Conservation (phyloP, 768 basidiomycete genomes). For the Calocybe gangraenosa region DNA sequence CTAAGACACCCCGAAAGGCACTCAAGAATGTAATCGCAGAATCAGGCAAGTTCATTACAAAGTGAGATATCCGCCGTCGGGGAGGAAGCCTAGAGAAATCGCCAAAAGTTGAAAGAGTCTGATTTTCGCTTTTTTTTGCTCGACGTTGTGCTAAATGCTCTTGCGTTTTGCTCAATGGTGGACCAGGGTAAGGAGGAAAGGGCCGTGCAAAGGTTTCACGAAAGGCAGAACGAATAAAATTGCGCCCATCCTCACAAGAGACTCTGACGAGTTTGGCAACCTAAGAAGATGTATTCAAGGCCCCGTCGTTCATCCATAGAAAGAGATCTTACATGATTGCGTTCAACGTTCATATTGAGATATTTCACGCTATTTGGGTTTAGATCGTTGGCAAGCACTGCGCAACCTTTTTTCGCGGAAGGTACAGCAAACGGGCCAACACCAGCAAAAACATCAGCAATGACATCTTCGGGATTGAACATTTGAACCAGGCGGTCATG, state of each 20-base stretch:
- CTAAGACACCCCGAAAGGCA: slow-evolving; percentile 76
- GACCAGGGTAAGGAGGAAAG: slow-evolving; percentile 54
- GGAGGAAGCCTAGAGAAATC: slow-evolving; percentile 16
- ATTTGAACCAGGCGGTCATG: slow-evolving; percentile 78
- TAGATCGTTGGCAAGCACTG: slow-evolving; percentile 88
- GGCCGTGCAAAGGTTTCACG: slow-evolving; percentile 56
- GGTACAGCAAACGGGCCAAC: slow-evolving; percentile 97
- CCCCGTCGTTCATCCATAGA: slow-evolving; percentile 2
- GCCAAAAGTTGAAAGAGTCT: neutral
- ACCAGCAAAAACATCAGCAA: slow-evolving; percentile 95
- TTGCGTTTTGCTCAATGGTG: slow-evolving; percentile 43
- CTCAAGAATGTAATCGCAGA: slow-evolving; percentile 87
- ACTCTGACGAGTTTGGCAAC: slow-evolving; percentile 67
- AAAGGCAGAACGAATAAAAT: slow-evolving; percentile 70
- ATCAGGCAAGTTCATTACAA: slow-evolving; percentile 98
- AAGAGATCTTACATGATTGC: slow-evolving; percentile 66
- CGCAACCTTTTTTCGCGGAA: slow-evolving; percentile 87
- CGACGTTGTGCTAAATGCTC: slow-evolving; percentile 36
- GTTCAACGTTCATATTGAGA: slow-evolving; percentile 62
- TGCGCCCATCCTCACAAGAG: slow-evolving; percentile 80
- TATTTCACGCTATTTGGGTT: slow-evolving; percentile 87
- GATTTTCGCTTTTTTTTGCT: slow-evolving; percentile 18
- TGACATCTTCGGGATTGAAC: slow-evolving; percentile 72
- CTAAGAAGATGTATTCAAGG: slow-evolving; percentile 32
- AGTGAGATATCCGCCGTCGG: slow-evolving; percentile 69